Conservation (phyloP, 306 rosid species). For the Fagus crenata region DNA sequence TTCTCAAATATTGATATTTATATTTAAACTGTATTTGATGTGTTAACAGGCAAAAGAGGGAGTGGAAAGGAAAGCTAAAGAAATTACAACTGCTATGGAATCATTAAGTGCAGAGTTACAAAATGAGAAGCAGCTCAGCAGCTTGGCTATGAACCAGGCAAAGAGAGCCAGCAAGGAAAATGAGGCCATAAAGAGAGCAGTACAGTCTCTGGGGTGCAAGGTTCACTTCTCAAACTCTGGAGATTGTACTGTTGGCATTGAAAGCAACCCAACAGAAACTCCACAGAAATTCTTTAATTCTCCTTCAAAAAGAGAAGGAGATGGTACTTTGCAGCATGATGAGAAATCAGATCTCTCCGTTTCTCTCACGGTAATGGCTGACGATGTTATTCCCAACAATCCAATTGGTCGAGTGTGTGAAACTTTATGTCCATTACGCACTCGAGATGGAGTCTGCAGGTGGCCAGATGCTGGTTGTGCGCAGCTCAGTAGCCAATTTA, state of each 20-base stretch:
- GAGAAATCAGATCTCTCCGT: slow-evolving; percentile 52
- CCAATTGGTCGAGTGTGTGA: slow-evolving; percentile 61
- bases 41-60: slow-evolving; percentile 72
- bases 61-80: slow-evolving; percentile 77
- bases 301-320: slow-evolving; percentile 45
- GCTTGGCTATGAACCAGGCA: slow-evolving; percentile 55
- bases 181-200: slow-evolving; percentile 76
- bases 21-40: slow-evolving; percentile 9
- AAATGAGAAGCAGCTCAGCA: slow-evolving; percentile 61
- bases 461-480: slow-evolving; percentile 95
- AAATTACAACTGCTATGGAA: slow-evolving; percentile 54
- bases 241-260: slow-evolving; percentile 67
- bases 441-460: slow-evolving; percentile 73
- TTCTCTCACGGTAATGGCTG: slow-evolving; percentile 44
- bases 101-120: slow-evolving; percentile 61
- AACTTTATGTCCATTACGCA: slow-evolving; percentile 66
- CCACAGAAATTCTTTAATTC: slow-evolving; percentile 32
- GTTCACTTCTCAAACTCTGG: slow-evolving; percentile 68
- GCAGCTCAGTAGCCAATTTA: slow-evolving; percentile 77
- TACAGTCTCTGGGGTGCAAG: slow-evolving; percentile 85
- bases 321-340: slow-evolving; percentile 33
- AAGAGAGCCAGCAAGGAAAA: slow-evolving; percentile 68
- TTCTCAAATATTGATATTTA: neutral
- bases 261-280: slow-evolving; percentile 49
- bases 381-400: slow-evolving; percentile 40